These are phyloP conservation scores for Musa acuminata DNA, from an alignment of 176 grass and related monocot genomes.

Conservation along the genomic window DNA sequence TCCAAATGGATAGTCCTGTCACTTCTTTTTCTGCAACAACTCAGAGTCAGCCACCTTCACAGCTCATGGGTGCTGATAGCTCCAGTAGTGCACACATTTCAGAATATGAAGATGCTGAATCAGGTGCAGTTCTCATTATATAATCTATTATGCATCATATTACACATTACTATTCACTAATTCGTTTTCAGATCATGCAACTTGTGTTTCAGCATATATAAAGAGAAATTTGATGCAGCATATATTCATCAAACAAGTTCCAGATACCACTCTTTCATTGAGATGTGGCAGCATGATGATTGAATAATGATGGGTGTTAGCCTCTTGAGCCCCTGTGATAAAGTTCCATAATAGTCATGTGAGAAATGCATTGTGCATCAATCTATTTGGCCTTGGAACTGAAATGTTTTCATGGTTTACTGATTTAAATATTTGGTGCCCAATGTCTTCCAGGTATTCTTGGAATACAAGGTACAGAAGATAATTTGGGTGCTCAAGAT, in stretches of 20 bases:
- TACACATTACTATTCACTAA: constrained; percentile 19
- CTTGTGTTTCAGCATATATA: constrained; percentile 65
- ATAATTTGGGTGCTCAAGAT: constrained; percentile 50
- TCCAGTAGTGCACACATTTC: constrained; percentile 72
- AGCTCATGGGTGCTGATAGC: constrained; percentile 67
- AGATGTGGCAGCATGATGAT: constrained; percentile 90
- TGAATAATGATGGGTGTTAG: constrained; percentile 38
- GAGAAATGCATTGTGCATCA: too few species aligned
- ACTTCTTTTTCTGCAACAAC: constrained; percentile 76
- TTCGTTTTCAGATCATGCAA: constrained; percentile 34
- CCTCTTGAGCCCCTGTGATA: background rate
- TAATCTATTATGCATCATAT: constrained; percentile 38
- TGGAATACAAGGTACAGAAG: constrained; percentile 35
- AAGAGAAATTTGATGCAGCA: constrained; percentile 68
- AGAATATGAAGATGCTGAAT: constrained; percentile 96
- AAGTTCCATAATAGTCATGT: too few species aligned
- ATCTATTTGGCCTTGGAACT: too few species aligned
- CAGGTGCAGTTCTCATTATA: constrained; percentile 67
- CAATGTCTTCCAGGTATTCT: constrained; percentile 41
- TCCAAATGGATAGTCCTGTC: constrained; percentile 53
- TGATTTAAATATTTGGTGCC: background rate
- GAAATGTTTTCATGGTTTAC: too few species aligned
- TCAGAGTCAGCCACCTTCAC: constrained; percentile 71
- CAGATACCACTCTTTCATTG: constrained; percentile 93
- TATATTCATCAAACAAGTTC: constrained; percentile 76